Conservation (phyloP, 495 filamentous ascomycete genomes). For the Aspergillus conjunctus region DNA sequence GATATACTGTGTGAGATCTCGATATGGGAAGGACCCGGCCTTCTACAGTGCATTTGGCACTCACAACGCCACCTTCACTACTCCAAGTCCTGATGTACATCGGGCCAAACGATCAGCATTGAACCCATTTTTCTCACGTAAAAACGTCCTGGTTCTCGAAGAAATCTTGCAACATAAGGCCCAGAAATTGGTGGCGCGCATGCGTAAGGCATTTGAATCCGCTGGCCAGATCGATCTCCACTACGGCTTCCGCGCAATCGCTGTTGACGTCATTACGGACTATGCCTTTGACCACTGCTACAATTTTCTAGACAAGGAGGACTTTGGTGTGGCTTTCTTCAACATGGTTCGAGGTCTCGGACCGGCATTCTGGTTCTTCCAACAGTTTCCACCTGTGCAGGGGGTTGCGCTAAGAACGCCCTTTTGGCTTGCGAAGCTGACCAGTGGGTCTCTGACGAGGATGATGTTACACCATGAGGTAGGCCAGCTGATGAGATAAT, state of each 20-base stretch:
- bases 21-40: conserved; percentile 32
- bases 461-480: conserved; percentile 32
- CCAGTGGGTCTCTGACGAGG: conserved; percentile 15
- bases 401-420: conserved; percentile 20
- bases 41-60: conserved; percentile 27
- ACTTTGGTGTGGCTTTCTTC: conserved; percentile 27
- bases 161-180: conserved; percentile 29
- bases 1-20: conserved; percentile 35
- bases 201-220: conserved; percentile 18
- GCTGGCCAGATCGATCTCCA: conserved; percentile 25
- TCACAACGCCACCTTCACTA: conserved; percentile 24
- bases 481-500: background rate
- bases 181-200: conserved; percentile 16
- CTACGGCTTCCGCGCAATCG: conserved; percentile 36
- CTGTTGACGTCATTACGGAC: conserved; percentile 48
- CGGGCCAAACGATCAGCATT: conserved; percentile 33
- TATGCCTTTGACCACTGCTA: conserved; percentile 40
- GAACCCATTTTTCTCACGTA: conserved; percentile 47
- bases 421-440: conserved; percentile 25
- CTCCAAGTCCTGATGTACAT: conserved; percentile 34
- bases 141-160: conserved; percentile 36
- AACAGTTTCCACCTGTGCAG: conserved; percentile 27
- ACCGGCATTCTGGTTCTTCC: conserved; percentile 28
- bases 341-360: conserved; percentile 22
- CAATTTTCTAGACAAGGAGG: conserved; percentile 23